Percentiles rank a stretch among this genome's conserved stretches.
Evolutionary conservation across 768 basidiomycete species (phyloP).

Genomic region (Coprinellus aureogranulatus): DNA sequence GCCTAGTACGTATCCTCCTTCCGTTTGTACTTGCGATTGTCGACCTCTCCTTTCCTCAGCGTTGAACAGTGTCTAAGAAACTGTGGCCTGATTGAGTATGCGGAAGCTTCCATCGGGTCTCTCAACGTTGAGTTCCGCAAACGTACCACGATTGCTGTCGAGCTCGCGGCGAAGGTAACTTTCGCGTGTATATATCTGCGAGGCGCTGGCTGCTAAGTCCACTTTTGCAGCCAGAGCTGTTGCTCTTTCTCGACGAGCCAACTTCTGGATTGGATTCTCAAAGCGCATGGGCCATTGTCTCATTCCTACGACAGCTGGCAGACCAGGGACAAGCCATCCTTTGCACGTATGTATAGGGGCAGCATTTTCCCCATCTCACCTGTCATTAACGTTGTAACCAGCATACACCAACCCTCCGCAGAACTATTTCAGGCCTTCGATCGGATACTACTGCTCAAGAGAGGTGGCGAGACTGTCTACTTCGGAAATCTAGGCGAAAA

Average conservation of each 20-base stretch:
- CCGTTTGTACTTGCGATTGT: neutral
- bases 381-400: slow-evolving; percentile 12
- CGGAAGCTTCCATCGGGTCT: slow-evolving; percentile 63
- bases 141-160: slow-evolving; percentile 84
- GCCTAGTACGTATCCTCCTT: slow-evolving; percentile 55
- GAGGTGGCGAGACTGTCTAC: slow-evolving; percentile 77
- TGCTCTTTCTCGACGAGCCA: slow-evolving; percentile 88
- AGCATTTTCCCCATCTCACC: neutral
- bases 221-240: slow-evolving; percentile 59
- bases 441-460: slow-evolving; percentile 70
- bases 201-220: no score
- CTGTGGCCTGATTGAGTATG: slow-evolving; percentile 61
- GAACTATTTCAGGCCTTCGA: slow-evolving; percentile 79
- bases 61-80: slow-evolving; percentile 53
- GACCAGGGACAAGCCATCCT: slow-evolving; percentile 84
- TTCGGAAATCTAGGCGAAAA: slow-evolving; percentile 73
- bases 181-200: no score
- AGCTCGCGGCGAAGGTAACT: slow-evolving; percentile 76
- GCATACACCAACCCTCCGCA: slow-evolving; percentile 67
- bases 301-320: slow-evolving; percentile 73
- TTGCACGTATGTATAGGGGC: slow-evolving; percentile 60
- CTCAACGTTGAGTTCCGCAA: slow-evolving; percentile 74
- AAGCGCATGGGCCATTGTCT: slow-evolving; percentile 80
- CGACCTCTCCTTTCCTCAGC: slow-evolving; percentile 19
- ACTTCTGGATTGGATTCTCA: slow-evolving; percentile 88